Evolutionary conservation across 2,329 filamentous ascomycete genomes (phyloP).

Genomic region (Pseudogymnoascus sp.): DNA sequence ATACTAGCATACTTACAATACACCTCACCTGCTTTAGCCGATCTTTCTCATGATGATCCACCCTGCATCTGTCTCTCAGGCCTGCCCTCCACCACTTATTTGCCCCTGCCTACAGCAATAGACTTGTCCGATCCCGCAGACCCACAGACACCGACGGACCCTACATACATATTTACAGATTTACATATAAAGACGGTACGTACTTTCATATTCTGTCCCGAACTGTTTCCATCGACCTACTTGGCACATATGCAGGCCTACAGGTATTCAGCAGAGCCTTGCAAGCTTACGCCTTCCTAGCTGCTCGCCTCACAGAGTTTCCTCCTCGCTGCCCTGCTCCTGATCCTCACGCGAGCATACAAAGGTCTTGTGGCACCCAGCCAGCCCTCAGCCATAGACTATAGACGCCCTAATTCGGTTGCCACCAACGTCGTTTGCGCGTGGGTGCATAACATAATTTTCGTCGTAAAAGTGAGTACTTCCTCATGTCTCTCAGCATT

Average conservation of each 20-base stretch:
- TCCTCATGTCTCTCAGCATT: background rate
- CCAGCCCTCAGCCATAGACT: background rate
- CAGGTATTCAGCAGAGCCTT: background rate
- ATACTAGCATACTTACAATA: background rate
- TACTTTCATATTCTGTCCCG: background rate
- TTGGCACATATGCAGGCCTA: constrained; percentile 4
- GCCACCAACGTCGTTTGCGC: background rate
- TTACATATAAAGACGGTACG: constrained; percentile 3
- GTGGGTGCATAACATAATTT: background rate
- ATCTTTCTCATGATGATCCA: constrained; percentile 1
- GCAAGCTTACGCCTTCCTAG: constrained; percentile 1
- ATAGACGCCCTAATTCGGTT: background rate
- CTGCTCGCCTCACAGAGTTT: background rate
- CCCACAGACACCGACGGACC: background rate
- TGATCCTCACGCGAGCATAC: constrained; percentile 4
- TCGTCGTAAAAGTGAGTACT: background rate
- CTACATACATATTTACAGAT: constrained; percentile 7
- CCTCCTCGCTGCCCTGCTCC: background rate
- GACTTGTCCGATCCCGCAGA: background rate
- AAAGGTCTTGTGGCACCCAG: background rate
- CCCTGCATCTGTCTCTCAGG: background rate
- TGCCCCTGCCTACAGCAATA: background rate
- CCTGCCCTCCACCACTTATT: background rate
- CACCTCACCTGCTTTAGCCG: background rate
- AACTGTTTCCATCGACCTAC: background rate